phyloP scores from a whole-genome alignment of 2,329 filamentous ascomycete genomes.

The Dactylonectria macrodidyma region DNA sequence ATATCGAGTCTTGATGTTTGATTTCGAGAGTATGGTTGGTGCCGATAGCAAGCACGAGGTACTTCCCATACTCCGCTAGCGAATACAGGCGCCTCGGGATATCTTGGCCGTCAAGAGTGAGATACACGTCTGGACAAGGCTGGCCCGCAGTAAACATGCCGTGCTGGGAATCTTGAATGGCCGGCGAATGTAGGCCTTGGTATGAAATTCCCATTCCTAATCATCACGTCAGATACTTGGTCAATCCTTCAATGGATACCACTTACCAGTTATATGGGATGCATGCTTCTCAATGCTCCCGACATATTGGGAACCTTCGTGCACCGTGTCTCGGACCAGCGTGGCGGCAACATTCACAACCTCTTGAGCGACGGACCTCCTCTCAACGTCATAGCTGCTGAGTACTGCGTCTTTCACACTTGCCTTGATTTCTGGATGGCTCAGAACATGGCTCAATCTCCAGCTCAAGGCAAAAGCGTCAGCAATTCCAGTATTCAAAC shows the following conservation, averaged over 20 bases:
- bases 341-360: neutral
- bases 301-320: neutral
- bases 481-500: conserved; percentile 70
- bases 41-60: neutral
- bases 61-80: neutral
- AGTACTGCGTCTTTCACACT: neutral
- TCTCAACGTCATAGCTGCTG: neutral
- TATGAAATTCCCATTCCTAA: conserved; percentile 1
- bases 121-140: neutral
- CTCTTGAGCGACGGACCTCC: neutral
- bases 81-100: neutral
- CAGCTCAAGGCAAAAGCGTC: conserved; percentile 64
- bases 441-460: conserved; percentile 3
- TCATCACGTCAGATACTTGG: neutral
- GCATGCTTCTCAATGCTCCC: neutral
- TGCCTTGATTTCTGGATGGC: conserved; percentile 11
- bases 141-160: neutral
- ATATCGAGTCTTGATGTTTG: neutral
- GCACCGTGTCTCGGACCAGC: neutral
- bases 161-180: neutral
- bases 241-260: neutral
- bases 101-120: neutral
- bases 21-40: neutral
- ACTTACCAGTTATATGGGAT: conserved; percentile 34
- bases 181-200: neutral